These are phyloP conservation scores for Pouteria glomerata DNA, from an alignment of 148 eudicot genomes.

Conservation along the genomic window DNA sequence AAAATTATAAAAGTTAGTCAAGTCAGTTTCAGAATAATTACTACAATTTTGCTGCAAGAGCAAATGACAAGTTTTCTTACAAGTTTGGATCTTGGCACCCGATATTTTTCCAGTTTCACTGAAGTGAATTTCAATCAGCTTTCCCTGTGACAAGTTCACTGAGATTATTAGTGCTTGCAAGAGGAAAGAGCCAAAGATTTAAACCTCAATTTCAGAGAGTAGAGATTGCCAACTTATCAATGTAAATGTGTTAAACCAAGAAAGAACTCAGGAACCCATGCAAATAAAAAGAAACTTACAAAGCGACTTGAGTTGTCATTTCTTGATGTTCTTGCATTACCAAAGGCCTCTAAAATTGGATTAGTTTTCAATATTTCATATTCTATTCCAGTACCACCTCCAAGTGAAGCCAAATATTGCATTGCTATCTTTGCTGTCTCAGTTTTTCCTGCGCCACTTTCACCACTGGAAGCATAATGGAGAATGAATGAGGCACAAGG, in stretches of 20 bases:
- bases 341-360: constrained; percentile 95
- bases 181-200: neutral
- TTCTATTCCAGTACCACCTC: constrained; percentile 98
- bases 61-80: constrained; percentile 42
- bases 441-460: constrained; percentile 98
- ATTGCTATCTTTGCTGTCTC: constrained; percentile 99
- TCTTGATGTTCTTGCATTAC: constrained; percentile 90
- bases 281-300: constrained; percentile 49
- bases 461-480: constrained; percentile 55
- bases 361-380: constrained; percentile 86
- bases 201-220: constrained; percentile 1
- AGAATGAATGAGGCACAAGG: constrained; percentile 15
- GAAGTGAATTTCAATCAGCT: constrained; percentile 95
- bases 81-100: constrained; percentile 96
- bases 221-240: neutral
- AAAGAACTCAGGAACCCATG: neutral
- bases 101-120: constrained; percentile 97
- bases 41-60: constrained; percentile 6
- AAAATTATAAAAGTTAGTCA: no score
- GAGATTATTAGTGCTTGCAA: constrained; percentile 9
- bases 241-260: neutral
- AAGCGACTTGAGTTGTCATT: constrained; percentile 98
- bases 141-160: constrained; percentile 57
- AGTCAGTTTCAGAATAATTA: constrained; percentile 7
- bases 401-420: constrained; percentile 98